phyloP scores from a whole-genome alignment of 106 monocot species.

The Allium fistulosum region DNA sequence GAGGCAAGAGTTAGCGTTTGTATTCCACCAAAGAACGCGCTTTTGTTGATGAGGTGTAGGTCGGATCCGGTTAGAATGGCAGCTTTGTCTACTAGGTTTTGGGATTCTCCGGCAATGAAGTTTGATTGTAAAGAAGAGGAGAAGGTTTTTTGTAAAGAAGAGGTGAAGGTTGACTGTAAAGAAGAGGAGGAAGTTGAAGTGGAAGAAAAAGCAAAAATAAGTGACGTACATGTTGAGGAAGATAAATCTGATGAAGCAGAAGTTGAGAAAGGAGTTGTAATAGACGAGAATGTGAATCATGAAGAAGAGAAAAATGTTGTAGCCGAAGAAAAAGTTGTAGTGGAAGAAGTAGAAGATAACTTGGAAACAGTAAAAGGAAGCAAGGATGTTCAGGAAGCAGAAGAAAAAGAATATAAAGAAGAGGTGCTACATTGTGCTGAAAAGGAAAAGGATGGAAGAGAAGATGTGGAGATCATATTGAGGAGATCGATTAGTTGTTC shows the following conservation, averaged over 20 bases:
- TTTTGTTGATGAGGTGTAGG: slow-evolving; percentile 90
- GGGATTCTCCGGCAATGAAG: slow-evolving; percentile 52
- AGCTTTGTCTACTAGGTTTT: slow-evolving; percentile 58
- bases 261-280: slow-evolving; percentile 1
- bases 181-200: not conserved
- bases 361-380: not conserved
- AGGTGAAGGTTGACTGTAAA: not conserved
- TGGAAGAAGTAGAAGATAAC: slow-evolving; percentile 3
- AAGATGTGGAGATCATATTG: slow-evolving; percentile 11
- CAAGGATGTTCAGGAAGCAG: not conserved
- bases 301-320: not conserved
- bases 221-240: not conserved
- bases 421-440: not conserved
- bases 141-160: slow-evolving; percentile 7
- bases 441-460: slow-evolving; percentile 10
- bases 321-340: slow-evolving; percentile 5
- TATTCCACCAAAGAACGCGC: slow-evolving; percentile 81
- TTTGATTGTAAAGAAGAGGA: slow-evolving; percentile 4
- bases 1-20: slow-evolving; percentile 44
- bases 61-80: slow-evolving; percentile 96
- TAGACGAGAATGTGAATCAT: not conserved
- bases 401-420: slow-evolving; percentile 13
- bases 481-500: slow-evolving; percentile 33
- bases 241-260: not conserved
- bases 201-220: not conserved